phyloP scores from a whole-genome alignment of 108 stramenopile species.

The Skeletonema costatum region DNA sequence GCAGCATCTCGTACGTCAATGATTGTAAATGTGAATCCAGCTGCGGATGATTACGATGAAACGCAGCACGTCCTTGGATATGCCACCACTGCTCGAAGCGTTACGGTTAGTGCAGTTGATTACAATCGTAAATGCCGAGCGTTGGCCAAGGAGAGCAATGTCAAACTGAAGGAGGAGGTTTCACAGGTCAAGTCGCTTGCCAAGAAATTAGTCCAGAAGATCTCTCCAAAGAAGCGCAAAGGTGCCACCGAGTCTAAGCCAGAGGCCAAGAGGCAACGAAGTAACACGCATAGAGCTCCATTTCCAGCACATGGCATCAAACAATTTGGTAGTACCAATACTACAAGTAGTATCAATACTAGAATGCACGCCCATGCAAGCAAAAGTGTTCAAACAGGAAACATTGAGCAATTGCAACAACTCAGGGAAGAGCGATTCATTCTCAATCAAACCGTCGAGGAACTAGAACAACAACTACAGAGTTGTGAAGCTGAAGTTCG shows the following conservation, averaged over 20 bases:
- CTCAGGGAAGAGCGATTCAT: conserved; percentile 43
- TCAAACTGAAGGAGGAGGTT: conserved; percentile 15
- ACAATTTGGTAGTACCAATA: background rate
- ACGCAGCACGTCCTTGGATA: conserved; percentile 91
- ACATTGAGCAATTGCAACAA: conserved; percentile 34
- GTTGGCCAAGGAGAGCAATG: conserved; percentile 52
- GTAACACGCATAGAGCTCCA: conserved; percentile 3
- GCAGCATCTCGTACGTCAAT: conserved; percentile 80
- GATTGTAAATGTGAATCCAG: conserved; percentile 94
- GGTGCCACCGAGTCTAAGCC: conserved; percentile 17
- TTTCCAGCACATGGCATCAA: background rate
- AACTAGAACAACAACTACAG: conserved; percentile 55
- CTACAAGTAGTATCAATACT: background rate
- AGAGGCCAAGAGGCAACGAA: conserved; percentile 33
- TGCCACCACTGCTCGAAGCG: conserved; percentile 76
- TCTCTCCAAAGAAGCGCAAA: conserved; percentile 55
- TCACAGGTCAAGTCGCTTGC: conserved; percentile 29
- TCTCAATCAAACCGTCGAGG: conserved; percentile 34
- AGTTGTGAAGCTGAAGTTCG: conserved; percentile 67
- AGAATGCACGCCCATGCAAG: background rate
- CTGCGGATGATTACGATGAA: conserved; percentile 89
- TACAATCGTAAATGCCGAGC: conserved; percentile 54
- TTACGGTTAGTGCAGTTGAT: conserved; percentile 65
- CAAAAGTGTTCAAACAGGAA: conserved; percentile 10
- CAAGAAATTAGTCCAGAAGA: conserved; percentile 43